A percentile compares a stretch with the other conserved stretches of the same genome.
Conservation (phyloP, 768 basidiomycete genomes). For the Hericium rajendrae region DNA sequence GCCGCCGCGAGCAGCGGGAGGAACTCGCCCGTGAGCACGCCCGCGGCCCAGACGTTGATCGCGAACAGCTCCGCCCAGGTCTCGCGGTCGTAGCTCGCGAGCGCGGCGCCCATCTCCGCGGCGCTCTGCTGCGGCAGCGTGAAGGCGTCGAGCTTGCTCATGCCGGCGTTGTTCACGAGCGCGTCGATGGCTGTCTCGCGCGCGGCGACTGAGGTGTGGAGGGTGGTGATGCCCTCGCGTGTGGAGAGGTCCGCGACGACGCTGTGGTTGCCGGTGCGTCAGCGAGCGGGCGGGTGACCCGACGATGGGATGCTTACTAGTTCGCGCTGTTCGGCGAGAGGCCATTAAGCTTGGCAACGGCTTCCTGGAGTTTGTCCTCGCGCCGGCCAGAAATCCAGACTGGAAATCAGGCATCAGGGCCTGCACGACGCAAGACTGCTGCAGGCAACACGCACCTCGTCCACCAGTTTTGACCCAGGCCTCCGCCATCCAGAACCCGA, state of each 20-base stretch:
- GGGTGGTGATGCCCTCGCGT: slow-evolving; percentile 24
- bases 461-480: slow-evolving; percentile 75
- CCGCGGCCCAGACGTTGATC: slow-evolving; percentile 58
- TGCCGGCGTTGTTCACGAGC: slow-evolving; percentile 73
- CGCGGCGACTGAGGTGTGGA: slow-evolving; percentile 40
- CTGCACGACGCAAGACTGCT: slow-evolving; percentile 17
- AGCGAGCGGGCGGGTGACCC: slow-evolving; percentile 58
- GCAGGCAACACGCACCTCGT: slow-evolving; percentile 52
- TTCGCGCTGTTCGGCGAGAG: slow-evolving; percentile 1
- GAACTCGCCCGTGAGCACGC: slow-evolving; percentile 67
- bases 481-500: slow-evolving; percentile 73
- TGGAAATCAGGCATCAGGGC: no score
- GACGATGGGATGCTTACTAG: slow-evolving; percentile 7
- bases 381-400: slow-evolving; percentile 35
- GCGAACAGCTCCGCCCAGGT: slow-evolving; percentile 72
- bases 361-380: slow-evolving; percentile 43
- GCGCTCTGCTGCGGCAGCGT: slow-evolving; percentile 36
- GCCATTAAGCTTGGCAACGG: slow-evolving; percentile 43
- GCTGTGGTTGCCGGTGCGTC: slow-evolving; percentile 48
- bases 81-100: slow-evolving; percentile 51
- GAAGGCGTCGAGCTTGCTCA: slow-evolving; percentile 27
- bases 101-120: slow-evolving; percentile 58
- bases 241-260: slow-evolving; percentile 52
- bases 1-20: slow-evolving; percentile 38
- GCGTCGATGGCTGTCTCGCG: slow-evolving; percentile 64